These are phyloP conservation scores for Candida germanica DNA, from an alignment of 805 yeast genomes.

Conservation along the genomic window DNA sequence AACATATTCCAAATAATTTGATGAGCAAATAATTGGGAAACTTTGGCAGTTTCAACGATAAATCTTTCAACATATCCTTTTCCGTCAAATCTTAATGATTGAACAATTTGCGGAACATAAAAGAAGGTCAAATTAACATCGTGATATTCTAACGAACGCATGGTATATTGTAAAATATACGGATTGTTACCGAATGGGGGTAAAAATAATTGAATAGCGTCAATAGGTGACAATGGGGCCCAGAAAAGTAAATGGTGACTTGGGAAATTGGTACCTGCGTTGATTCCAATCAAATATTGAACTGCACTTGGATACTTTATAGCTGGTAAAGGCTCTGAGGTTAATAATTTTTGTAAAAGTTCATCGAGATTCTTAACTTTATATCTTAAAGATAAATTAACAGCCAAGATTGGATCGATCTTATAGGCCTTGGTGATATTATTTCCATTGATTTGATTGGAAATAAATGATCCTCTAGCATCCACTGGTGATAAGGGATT, in stretches of 20 bases:
- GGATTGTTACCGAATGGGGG: conserved; percentile 71
- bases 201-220: conserved; percentile 76
- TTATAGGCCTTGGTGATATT: conserved; percentile 57
- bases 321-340: conserved; percentile 57
- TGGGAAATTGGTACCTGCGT: conserved; percentile 36
- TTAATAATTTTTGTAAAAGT: conserved; percentile 44
- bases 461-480: conserved; percentile 34
- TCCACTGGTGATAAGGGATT: conserved; percentile 52
- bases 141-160: conserved; percentile 84
- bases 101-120: conserved; percentile 98
- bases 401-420: conserved; percentile 70
- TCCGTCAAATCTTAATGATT: conserved; percentile 76
- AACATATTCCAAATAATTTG: conserved; percentile 98
- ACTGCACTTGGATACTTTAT: conserved; percentile 57
- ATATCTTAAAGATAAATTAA: conserved; percentile 63
- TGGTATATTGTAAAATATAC: conserved; percentile 75
- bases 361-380: conserved; percentile 40
- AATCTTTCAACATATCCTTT: conserved; percentile 85
- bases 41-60: conserved; percentile 87
- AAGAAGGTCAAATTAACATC: conserved; percentile 88
- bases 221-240: conserved; percentile 77
- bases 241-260: conserved; percentile 54
- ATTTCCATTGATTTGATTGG: conserved; percentile 32
- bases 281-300: conserved; percentile 45
- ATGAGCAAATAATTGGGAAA: conserved; percentile 89